Base-by-base conservation (phyloP, 1,284 basidiomycete species). In the Ustilago hordei region DNA sequence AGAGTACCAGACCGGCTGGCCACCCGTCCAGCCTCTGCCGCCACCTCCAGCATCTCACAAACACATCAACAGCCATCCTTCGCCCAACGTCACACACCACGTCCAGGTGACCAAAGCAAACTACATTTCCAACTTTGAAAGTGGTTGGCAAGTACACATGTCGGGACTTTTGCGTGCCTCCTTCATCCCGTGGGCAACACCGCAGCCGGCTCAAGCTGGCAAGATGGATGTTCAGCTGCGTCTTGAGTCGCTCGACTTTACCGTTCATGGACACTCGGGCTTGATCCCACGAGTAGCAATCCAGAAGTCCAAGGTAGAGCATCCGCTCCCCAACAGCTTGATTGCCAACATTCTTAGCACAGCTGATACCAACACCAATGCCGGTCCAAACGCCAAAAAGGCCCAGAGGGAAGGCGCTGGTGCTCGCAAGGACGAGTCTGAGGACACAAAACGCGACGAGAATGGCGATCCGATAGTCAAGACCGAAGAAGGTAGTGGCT, bases 111-210 rank as follows among this genome's bases (percentile, higher is more conserved):
- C 65, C 35, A 60, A 69, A 38, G 75, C 79, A 3, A 77, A 50
- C 11, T 75, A 75, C 32, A 38, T 71, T 34, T 68, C 67, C 8
- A 69, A 65, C 45, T 81, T 77, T 53, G 75, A 78, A 35, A 80
- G 62, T 43, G 79, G 79, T 8, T 81, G 79, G 79, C 77, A 78
- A 60, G 75, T 81, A 8, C 77, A 79, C 41, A 76, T 77, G 75
- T 52, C 62, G 15, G 79, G 79, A 9, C 69, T 74, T 0, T 31
- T 80, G 56, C 74, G 79, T 3, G 79, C 75, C 0, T 66, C 62
- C 15, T 75, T 81, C 17, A 70, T 79, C 6, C 70, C 79, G 1
- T 69, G 70, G 70, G 70, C 64, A 1, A n/a, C 34, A 8, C 32
- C 63, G 7, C 52, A 60, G 15, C 54, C 67, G n/a, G 60, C 62